Conservation (phyloP, 1,284 basidiomycete species). For the Microbotryum saponariae region DNA sequence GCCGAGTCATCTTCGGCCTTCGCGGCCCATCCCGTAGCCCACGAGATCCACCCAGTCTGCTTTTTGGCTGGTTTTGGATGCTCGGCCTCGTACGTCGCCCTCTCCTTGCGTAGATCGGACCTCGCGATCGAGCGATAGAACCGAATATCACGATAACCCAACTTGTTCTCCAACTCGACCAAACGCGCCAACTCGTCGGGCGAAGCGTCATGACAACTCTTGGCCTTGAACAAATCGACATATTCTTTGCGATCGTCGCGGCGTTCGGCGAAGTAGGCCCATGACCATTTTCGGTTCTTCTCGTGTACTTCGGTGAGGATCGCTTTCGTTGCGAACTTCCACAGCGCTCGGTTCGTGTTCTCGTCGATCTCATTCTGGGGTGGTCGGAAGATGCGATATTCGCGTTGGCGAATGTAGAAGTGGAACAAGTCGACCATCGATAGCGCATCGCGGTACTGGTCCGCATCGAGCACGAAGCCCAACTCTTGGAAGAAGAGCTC, state of each 20-base stretch:
- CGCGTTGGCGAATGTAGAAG: constrained; percentile 83
- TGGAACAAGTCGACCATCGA: constrained; percentile 96
- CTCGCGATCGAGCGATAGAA: constrained; percentile 96
- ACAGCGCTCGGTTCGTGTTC: constrained; percentile 64
- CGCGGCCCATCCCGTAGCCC: constrained; percentile 51
- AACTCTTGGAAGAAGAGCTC: constrained; percentile 91
- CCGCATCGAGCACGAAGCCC: constrained; percentile 81
- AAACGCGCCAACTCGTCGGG: constrained; percentile 58
- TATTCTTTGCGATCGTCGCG: constrained; percentile 77
- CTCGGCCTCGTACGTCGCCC: constrained; percentile 54
- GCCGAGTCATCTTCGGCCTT: constrained; percentile 34
- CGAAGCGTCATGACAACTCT: constrained; percentile 46
- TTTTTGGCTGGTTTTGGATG: constrained; percentile 38
- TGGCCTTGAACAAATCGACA: constrained; percentile 73
- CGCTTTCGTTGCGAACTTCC: constrained; percentile 73
- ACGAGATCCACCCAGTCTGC: constrained; percentile 57
- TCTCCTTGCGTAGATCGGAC: constrained; percentile 78
- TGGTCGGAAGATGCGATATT: constrained; percentile 59
- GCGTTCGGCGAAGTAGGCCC: constrained; percentile 82
- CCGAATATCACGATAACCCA: constrained; percentile 90
- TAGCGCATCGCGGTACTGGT: constrained; percentile 92
- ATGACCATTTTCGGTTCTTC: constrained; percentile 77
- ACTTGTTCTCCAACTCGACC: constrained; percentile 66
- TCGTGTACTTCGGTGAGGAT: constrained; percentile 83
- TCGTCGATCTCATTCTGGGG: constrained; percentile 53